Evolutionary conservation across 805 yeast species (phyloP), one percentile per base, ranked within the genome.

Genomic region (Lipomyces spencermartinsiae): DNA sequence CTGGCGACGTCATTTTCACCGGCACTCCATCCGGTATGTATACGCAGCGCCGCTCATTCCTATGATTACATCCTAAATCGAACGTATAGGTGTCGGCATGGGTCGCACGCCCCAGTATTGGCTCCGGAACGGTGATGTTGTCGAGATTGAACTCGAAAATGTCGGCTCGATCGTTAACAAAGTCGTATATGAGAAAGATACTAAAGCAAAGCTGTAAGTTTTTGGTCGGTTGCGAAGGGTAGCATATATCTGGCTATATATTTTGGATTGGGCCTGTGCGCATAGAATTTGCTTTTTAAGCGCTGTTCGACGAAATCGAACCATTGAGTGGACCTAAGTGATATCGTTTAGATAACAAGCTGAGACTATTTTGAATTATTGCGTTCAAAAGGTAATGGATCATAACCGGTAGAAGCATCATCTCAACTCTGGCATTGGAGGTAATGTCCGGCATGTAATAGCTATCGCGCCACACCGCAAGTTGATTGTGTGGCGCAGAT

Each of bases 1-100:
- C 87, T 0, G 89, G 89, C 55, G 87, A 84, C 71, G 68, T 86
- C 31, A 83, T 86, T 63, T 82, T 84, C 73, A 85, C 87, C 65
- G 89, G 89, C 4, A 86, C 89, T 6, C 88, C 88, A 9, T 76
- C 82, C 19, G 72, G 72, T 69, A 56, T 10, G 55, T 37, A 7
- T 31, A 12, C 19, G 8, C 19, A 14, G 14, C 22, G 1, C 54
- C n/a, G 4, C 46, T 37, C 5, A 22, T 29, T 2, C 22, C 31
- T 29, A 35, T 31, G 33, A 29, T 9, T 33, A 8, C 46, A 10
- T 10, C 7, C 16, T 9, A 12, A 29, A 14, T 58, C 16, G 19
- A 34, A 53, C 22, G 16, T 22, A n/a, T 61, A 69, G 88, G 88
- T 33, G 87, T 83, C 9, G 88, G 86, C 5, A 77, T 81, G 74